Percentiles rank a stretch among this genome's conserved stretches.
Conservation (phyloP, 371 early-diverging fungal species). For the Chytridium lagenaria region DNA sequence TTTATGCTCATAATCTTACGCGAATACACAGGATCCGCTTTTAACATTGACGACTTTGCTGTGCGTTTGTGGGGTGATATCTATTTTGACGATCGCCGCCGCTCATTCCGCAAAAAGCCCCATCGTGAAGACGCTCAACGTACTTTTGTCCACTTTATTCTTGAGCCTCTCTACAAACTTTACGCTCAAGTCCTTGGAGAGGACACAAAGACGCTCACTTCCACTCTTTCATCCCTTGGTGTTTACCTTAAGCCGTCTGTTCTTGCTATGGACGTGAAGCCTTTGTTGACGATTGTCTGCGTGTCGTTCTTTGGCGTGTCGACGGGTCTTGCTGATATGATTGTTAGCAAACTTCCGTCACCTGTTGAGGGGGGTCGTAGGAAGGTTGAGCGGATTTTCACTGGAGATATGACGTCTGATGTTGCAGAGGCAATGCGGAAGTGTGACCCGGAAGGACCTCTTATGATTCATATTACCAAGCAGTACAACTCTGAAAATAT, state of each 20-base stretch:
- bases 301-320: conserved; percentile 90
- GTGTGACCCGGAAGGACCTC: conserved; percentile 88
- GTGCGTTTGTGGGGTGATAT: conserved; percentile 96
- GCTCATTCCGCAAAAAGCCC: conserved; percentile 79
- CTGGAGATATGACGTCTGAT: conserved; percentile 62
- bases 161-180: conserved; percentile 95
- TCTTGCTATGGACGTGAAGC: conserved; percentile 80
- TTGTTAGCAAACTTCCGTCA: conserved; percentile 76
- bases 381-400: conserved; percentile 74
- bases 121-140: conserved; percentile 56
- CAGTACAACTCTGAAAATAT: conserved; percentile 85
- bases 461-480: conserved; percentile 91
- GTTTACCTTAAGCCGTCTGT: conserved; percentile 82
- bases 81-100: conserved; percentile 80
- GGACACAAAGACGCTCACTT: conserved; percentile 68
- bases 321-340: conserved; percentile 89
- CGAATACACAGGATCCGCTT: conserved; percentile 36
- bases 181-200: conserved; percentile 82
- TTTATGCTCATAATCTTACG: too few species aligned
- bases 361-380: conserved; percentile 76
- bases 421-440: conserved; percentile 73
- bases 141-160: conserved; percentile 96
- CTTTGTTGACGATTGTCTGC: conserved; percentile 80
- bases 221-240: conserved; percentile 76
- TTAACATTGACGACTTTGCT: conserved; percentile 84